Evolutionary conservation across 495 filamentous ascomycete species (phyloP).

Genomic region (Penicillium daleae): DNA sequence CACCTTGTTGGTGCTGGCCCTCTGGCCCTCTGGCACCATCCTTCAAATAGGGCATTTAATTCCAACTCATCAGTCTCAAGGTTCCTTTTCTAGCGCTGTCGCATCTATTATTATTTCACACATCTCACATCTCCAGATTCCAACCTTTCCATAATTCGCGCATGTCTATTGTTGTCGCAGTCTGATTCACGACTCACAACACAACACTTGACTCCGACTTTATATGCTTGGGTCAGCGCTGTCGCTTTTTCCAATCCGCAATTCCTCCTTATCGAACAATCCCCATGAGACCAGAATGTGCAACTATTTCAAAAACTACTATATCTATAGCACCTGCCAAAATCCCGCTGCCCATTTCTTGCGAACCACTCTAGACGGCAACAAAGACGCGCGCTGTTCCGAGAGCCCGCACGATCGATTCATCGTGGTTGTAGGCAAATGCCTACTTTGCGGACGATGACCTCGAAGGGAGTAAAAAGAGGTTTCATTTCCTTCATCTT

Average conservation of each 20-base stretch:
- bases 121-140: not conserved
- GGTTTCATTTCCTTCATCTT: conserved; percentile 4
- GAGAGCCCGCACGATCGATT: conserved; percentile 75
- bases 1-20: conserved; percentile 8
- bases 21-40: conserved; percentile 8
- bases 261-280: conserved; percentile 3
- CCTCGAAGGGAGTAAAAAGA: conserved; percentile 2
- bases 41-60: conserved; percentile 7
- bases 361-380: conserved; percentile 66
- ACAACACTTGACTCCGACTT: not conserved
- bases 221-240: not conserved
- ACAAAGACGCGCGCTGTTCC: conserved; percentile 61
- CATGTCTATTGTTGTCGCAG: not conserved
- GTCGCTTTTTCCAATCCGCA: not conserved
- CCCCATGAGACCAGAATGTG: conserved; percentile 61
- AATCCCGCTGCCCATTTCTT: conserved; percentile 72
- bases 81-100: conserved; percentile 7
- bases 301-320: conserved; percentile 76
- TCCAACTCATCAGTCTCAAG: conserved; percentile 1
- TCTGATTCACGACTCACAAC: not conserved
- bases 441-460: conserved; percentile 47
- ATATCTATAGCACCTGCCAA: conserved; percentile 72
- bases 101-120: not conserved
- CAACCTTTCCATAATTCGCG: not conserved
- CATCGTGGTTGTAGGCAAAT: conserved; percentile 69